Evolutionary conservation across 2,329 filamentous ascomycete genomes (phyloP), one percentile per base, ranked within the genome.

Genomic region (Cytospora chrysosperma): DNA sequence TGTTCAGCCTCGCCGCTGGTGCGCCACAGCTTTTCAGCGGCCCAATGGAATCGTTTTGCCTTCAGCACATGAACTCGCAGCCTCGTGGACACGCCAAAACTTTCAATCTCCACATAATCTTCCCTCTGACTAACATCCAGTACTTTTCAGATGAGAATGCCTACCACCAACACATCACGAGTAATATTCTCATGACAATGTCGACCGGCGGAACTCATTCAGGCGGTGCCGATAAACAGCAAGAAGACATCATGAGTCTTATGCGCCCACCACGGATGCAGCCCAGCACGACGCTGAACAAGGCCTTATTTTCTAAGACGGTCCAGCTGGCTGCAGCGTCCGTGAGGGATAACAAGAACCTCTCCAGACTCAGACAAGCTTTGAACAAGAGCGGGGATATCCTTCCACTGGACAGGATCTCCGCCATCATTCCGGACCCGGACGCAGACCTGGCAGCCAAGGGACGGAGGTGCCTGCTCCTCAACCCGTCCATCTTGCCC

Each of bases 251-350:
- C 54, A 87, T 86, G 84, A 79, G 78, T 67, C 73, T 85, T 57
- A 91, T 97, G 75, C 87, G 88, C 68, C 92, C 93, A 54, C 93
- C 93, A 27, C 81, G 93, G 65, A 89, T 94, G 70, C 89, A 91
- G 75, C 74, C 89, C 65, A 91, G 92, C 80, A 88, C 88, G 72
- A 84, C 85, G 56, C 86, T 99, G 67, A 93, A 99, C 78, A 88
- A 91, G 69, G 83, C 88, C 19, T 88, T 96, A 67, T 98, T 98
- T 79, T 82, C 85, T 59, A 92, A 89, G 74, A 90, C 83, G 1
- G 79, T 97, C 61, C 87, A 89, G 27, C 81, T 94, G 27, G 85
- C 92, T 10, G 93, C 93, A 3, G 94, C 93, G 8, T 85, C 89
- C 43, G 81, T 98, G 52, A 84, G 86, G 68, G 90, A 95, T 72